Conservation (phyloP, 208 protist species). For the Baffinella frigidus region DNA sequence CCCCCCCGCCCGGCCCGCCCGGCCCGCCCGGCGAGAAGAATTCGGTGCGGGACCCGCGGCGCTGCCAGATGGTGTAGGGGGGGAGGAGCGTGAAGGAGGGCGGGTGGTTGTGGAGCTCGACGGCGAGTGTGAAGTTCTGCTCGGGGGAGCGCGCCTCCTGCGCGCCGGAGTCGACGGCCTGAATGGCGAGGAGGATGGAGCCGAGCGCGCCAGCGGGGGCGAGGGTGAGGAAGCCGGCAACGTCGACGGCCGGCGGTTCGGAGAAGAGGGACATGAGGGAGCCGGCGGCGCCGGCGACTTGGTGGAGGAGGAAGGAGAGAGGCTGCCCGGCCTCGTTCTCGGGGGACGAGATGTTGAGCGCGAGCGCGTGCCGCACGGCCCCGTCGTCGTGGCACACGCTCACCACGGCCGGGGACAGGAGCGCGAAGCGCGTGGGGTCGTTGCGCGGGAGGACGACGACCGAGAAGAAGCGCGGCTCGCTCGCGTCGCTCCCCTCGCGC, state of each 20-base stretch:
- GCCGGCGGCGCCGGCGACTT: neutral
- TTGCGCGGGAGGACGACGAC: neutral
- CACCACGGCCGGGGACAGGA: neutral
- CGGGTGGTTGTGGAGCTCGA: neutral
- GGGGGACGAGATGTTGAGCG: too few relatives aligned
- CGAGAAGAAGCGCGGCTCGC: neutral
- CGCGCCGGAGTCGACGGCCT: neutral
- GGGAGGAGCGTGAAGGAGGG: neutral
- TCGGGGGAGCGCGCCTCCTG: neutral
- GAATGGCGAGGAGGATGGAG: neutral
- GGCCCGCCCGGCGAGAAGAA: too few relatives aligned
- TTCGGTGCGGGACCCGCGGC: neutral
- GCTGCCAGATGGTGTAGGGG: neutral
- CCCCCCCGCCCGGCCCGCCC: too few relatives aligned
- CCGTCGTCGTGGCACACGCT: neutral
- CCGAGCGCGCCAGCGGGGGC: neutral
- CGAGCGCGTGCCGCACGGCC: neutral
- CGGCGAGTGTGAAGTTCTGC: neutral
- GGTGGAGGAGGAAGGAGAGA: neutral
- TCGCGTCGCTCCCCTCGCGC: too few relatives aligned
- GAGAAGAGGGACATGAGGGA: neutral
- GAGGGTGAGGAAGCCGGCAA: neutral
- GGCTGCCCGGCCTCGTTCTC: neutral
- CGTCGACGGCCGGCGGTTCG: neutral
- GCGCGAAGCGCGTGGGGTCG: neutral